Evolutionary conservation across 495 filamentous ascomycete species (phyloP).

Genomic region (Filosporella fistucella): DNA sequence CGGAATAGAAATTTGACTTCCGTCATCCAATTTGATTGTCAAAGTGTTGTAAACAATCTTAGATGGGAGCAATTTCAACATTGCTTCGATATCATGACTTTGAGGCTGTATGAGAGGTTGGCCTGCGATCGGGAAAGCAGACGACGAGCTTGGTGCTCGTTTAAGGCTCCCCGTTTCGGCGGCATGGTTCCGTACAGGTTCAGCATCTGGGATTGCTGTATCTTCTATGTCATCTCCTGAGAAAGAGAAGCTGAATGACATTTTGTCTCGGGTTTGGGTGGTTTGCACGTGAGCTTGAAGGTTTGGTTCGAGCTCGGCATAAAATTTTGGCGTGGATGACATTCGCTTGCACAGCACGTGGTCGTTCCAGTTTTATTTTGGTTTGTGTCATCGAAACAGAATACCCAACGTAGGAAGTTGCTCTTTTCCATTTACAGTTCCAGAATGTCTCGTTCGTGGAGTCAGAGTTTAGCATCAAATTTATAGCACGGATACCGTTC

Average conservation of each 20-base stretch:
- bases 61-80: constrained; percentile 67
- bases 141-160: constrained; percentile 20
- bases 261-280: constrained; percentile 9
- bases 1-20: constrained; percentile 53
- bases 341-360: too few relatives aligned
- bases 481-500: too few relatives aligned
- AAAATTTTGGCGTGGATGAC: too few relatives aligned
- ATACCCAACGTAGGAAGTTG: too few relatives aligned
- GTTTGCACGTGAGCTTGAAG: too few relatives aligned
- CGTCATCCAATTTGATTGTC: constrained; percentile 46
- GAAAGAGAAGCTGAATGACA: constrained; percentile 74
- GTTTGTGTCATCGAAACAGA: too few relatives aligned
- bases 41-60: constrained; percentile 71
- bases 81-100: constrained; percentile 38
- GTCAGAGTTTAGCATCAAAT: too few relatives aligned
- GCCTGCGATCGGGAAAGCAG: constrained; percentile 43
- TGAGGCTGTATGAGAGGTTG: constrained; percentile 43
- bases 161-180: constrained; percentile 18
- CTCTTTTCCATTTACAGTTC: too few relatives aligned
- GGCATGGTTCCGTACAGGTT: constrained; percentile 11
- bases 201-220: constrained; percentile 35
- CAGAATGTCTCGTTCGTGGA: too few relatives aligned
- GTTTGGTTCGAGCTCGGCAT: too few relatives aligned
- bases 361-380: too few relatives aligned
- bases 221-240: constrained; percentile 80